Percentiles rank a stretch among this genome's conserved stretches.
These are phyloP conservation scores for Citrullus amarus DNA, from an alignment of 306 rosid species.

Conservation along the genomic window DNA sequence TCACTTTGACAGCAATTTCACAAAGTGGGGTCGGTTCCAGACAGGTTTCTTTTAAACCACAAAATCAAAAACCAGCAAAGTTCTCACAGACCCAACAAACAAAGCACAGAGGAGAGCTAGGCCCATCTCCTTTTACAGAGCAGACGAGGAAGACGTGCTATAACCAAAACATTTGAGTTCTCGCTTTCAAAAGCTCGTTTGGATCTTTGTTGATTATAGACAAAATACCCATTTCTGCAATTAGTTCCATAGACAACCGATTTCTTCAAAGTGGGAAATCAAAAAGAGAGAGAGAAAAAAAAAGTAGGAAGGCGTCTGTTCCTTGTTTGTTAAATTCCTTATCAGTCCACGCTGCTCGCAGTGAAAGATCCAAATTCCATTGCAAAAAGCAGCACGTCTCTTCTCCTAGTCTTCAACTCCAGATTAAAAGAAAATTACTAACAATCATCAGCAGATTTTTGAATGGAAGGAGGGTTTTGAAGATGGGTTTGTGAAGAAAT, in stretches of 20 bases:
- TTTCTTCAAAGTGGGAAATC: not conserved
- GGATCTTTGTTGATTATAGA: not conserved
- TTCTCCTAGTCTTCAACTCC: not conserved
- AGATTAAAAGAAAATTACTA: not conserved
- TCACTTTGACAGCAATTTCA: constrained; percentile 3
- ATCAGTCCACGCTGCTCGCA: not conserved
- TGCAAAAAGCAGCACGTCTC: not conserved
- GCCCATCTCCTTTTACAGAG: not conserved
- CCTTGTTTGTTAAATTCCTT: not conserved
- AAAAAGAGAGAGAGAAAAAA: not conserved
- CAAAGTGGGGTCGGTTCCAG: constrained; percentile 3
- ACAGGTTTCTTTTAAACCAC: not conserved
- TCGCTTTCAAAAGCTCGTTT: not conserved
- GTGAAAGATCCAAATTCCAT: not conserved
- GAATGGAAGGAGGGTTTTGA: not conserved
- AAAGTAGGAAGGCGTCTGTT: not conserved
- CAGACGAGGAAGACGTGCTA: not conserved
- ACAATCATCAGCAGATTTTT: not conserved
- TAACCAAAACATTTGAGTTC: not conserved
- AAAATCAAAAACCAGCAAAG: not conserved
- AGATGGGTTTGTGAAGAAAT: not conserved
- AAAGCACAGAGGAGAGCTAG: not conserved
- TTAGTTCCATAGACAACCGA: not conserved
- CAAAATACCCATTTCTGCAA: not conserved
- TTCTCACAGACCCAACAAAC: not conserved